Evolutionary conservation across 257 asterid species (phyloP).

Genomic region (Avicennia marina): DNA sequence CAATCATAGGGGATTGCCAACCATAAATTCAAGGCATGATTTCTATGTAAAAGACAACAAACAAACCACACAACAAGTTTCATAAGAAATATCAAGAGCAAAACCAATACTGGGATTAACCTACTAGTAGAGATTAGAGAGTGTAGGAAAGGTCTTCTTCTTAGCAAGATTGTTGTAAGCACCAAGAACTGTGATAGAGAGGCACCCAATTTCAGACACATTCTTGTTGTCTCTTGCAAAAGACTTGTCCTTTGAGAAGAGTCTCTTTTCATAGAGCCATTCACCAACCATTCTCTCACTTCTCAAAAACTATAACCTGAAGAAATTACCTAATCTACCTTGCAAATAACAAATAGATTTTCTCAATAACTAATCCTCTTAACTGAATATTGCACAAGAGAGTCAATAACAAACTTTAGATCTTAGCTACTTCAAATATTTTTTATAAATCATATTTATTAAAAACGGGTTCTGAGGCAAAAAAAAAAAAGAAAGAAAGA

Average conservation of each 20-base stretch:
- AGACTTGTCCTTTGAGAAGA: constrained; percentile 41
- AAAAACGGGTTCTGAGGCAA: too few species aligned
- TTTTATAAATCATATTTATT: too few species aligned
- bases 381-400: neutral
- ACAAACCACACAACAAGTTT: too few species aligned
- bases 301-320: constrained; percentile 1
- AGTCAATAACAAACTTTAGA: too few species aligned
- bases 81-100: too few species aligned
- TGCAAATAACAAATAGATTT: neutral
- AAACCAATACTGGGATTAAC: constrained; percentile 25
- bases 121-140: constrained; percentile 90
- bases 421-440: too few species aligned
- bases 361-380: neutral
- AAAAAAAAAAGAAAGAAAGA: too few species aligned
- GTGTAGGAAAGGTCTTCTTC: constrained; percentile 98
- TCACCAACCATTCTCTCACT: constrained; percentile 33
- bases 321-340: constrained; percentile 7
- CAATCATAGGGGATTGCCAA: too few species aligned
- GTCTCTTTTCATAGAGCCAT: constrained; percentile 69
- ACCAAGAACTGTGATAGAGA: constrained; percentile 86
- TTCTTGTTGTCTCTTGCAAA: constrained; percentile 39
- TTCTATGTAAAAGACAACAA: too few species aligned
- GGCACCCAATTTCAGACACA: constrained; percentile 64
- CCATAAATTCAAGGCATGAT: too few species aligned
- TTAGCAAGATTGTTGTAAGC: constrained; percentile 99